Evolutionary conservation across 148 eudicot genomes (phyloP).

Genomic region (Nyssa sinensis): DNA sequence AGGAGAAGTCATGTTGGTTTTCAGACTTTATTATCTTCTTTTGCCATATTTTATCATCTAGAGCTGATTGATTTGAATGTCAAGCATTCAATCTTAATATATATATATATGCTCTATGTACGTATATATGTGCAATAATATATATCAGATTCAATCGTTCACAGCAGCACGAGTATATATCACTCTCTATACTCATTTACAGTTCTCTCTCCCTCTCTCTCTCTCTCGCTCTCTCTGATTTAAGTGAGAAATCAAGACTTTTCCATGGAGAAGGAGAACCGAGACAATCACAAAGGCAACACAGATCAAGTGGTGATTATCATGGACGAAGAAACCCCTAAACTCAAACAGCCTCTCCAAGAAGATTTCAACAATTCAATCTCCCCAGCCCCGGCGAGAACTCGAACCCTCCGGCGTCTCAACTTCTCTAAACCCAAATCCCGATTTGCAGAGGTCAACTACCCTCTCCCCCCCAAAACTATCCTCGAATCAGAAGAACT

Average conservation of each 20-base stretch:
- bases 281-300: background rate
- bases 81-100: too few relatives aligned
- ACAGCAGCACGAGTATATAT: too few relatives aligned
- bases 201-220: conserved; percentile 3
- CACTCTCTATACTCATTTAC: too few relatives aligned
- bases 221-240: too few relatives aligned
- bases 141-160: too few relatives aligned
- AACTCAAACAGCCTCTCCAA: background rate
- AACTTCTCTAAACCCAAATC: conserved; percentile 60
- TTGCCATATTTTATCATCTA: too few relatives aligned
- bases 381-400: conserved; percentile 13
- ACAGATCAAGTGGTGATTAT: conserved; percentile 25
- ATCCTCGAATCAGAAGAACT: conserved; percentile 9
- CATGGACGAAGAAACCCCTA: conserved; percentile 23
- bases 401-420: conserved; percentile 41
- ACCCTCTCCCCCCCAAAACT: background rate
- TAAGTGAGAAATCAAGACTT: too few relatives aligned
- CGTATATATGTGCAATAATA: too few relatives aligned
- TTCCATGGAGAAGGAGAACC: background rate
- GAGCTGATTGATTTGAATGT: too few relatives aligned
- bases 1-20: too few relatives aligned
- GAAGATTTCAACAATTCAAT: background rate
- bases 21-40: too few relatives aligned
- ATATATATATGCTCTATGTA: too few relatives aligned
- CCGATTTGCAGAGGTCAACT: conserved; percentile 43